Conservation (phyloP, 495 filamentous ascomycete genomes). For the Durotheca rogersii region DNA sequence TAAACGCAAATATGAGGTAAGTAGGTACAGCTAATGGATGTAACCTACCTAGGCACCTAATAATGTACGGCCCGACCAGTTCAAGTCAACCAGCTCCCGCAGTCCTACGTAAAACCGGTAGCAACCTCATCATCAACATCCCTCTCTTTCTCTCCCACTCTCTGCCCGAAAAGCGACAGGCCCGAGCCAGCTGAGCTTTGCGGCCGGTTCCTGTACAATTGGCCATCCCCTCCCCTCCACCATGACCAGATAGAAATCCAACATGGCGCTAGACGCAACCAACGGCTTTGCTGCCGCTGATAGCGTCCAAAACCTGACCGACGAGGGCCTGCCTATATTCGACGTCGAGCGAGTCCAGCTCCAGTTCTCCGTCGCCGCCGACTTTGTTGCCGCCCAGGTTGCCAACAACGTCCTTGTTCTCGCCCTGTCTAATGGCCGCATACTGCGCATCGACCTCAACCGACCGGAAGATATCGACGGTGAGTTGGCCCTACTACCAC, state of each 20-base stretch:
- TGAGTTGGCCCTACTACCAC: conserved; percentile 49
- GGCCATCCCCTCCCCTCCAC: conserved; percentile 5
- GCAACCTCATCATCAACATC: conserved; percentile 4
- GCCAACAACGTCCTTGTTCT: conserved; percentile 95
- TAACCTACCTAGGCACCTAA: no score
- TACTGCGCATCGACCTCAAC: conserved; percentile 91
- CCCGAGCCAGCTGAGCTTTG: conserved; percentile 10
- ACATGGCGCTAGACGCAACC: conserved; percentile 51
- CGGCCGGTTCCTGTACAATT: conserved; percentile 17
- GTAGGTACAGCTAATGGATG: no score
- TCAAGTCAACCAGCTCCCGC: no score
- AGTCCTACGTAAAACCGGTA: not conserved
- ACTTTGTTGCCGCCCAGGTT: conserved; percentile 94
- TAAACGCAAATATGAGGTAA: no score
- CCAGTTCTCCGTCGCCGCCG: conserved; percentile 83
- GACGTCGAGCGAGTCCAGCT: conserved; percentile 87
- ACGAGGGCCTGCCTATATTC: conserved; percentile 80
- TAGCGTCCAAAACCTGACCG: conserved; percentile 57
- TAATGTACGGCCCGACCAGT: no score
- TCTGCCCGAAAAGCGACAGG: not conserved
- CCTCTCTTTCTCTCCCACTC: not conserved
- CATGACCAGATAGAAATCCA: conserved; percentile 28
- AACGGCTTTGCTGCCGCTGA: conserved; percentile 53
- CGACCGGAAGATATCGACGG: conserved; percentile 93
- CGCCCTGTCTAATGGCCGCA: conserved; percentile 82